These are phyloP conservation scores for Colletotrichum lindemuthianum DNA, from an alignment of 2,329 filamentous ascomycete species.

Conservation along the genomic window DNA sequence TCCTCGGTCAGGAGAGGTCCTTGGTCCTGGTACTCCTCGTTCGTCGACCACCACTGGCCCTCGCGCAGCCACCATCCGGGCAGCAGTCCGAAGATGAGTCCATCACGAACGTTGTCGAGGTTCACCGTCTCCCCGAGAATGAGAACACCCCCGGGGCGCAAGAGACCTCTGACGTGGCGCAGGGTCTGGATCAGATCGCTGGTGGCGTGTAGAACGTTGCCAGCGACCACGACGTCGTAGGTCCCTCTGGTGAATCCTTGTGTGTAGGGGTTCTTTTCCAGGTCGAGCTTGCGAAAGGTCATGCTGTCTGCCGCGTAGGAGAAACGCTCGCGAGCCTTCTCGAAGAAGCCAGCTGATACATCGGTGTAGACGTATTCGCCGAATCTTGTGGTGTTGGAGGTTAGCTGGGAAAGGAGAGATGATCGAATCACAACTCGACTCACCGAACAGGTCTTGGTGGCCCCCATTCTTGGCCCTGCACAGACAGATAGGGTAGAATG, in stretches of 20 bases:
- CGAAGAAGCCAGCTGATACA: constrained; percentile 54
- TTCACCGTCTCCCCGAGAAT: constrained; percentile 39
- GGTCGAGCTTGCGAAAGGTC: constrained; percentile 41
- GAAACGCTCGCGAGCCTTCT: constrained; percentile 45
- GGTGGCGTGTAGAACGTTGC: constrained; percentile 44
- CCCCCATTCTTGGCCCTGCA: neutral
- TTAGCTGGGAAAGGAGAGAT: too few relatives aligned
- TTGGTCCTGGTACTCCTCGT: constrained; percentile 36
- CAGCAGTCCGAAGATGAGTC: constrained; percentile 46
- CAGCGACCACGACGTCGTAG: constrained; percentile 50
- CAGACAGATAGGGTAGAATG: constrained; percentile 46
- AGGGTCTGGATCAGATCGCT: constrained; percentile 39
- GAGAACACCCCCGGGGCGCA: constrained; percentile 44
- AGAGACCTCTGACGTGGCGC: constrained; percentile 31
- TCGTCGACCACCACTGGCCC: constrained; percentile 40
- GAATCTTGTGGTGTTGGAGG: constrained; percentile 14
- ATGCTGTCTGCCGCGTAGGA: constrained; percentile 35
- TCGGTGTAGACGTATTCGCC: constrained; percentile 56
- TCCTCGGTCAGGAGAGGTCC: constrained; percentile 39
- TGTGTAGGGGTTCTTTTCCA: constrained; percentile 41
- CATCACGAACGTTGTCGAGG: constrained; percentile 28
- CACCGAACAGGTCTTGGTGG: too few relatives aligned
- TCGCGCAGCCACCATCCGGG: constrained; percentile 51
- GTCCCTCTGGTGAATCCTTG: constrained; percentile 47
- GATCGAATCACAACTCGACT: too few relatives aligned